Conservation (phyloP, 768 basidiomycete genomes). For the Termitomyces sp. region DNA sequence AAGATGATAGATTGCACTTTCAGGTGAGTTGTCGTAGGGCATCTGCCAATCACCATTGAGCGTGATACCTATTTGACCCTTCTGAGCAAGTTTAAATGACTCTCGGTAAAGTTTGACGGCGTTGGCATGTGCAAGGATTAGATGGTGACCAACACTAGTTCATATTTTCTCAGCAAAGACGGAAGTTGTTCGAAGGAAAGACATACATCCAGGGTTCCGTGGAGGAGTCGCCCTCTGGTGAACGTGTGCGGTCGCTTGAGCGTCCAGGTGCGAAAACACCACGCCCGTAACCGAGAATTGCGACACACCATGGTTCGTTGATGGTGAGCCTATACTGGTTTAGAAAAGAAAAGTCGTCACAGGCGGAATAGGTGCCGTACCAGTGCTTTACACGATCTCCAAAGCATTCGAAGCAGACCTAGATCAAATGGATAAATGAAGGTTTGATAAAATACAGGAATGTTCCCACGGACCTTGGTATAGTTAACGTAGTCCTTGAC, state of each 20-base stretch:
- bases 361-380: conserved; percentile 26
- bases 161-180: not conserved
- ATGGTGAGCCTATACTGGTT: conserved; percentile 54
- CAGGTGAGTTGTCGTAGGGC: conserved; percentile 63
- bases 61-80: conserved; percentile 74
- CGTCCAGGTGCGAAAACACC: conserved; percentile 71
- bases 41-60: conserved; percentile 74
- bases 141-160: conserved; percentile 56
- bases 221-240: conserved; percentile 56
- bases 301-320: conserved; percentile 74
- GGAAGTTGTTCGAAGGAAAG: not conserved
- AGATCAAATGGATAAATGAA: not conserved
- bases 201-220: conserved; percentile 70
- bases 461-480: conserved; percentile 36
- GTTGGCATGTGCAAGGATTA: conserved; percentile 66
- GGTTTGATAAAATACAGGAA: conserved; percentile 9
- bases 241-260: conserved; percentile 57
- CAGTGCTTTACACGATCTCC: conserved; percentile 76
- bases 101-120: conserved; percentile 65
- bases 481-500: conserved; percentile 62
- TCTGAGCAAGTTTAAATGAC: conserved; percentile 56
- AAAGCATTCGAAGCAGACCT: conserved; percentile 72
- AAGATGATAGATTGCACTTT: conserved; percentile 39
- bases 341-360: conserved; percentile 12
- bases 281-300: conserved; percentile 65